These are phyloP conservation scores for Acephala macrosclerotiorum DNA, from an alignment of 2,329 filamentous ascomycete species.

Conservation along the genomic window DNA sequence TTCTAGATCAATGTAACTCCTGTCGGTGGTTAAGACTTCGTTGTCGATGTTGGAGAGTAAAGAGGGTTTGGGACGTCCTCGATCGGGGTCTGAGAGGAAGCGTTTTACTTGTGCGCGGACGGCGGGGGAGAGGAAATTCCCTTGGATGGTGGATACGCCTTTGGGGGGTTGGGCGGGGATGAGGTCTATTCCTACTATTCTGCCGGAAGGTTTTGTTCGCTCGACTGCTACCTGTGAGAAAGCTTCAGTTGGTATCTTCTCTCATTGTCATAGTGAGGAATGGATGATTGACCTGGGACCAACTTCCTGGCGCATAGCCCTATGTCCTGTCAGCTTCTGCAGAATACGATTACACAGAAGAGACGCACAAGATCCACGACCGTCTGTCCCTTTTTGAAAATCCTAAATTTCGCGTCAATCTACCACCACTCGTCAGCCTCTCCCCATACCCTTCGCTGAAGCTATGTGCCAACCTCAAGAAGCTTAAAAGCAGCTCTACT, in stretches of 20 bases:
- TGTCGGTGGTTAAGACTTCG: slow-evolving; percentile 47
- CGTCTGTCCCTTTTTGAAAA: slow-evolving; percentile 83
- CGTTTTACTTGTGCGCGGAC: slow-evolving; percentile 81
- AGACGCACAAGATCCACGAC: slow-evolving; percentile 84
- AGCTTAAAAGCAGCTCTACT: slow-evolving; percentile 95
- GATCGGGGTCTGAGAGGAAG: slow-evolving; percentile 72
- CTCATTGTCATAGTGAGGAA: not conserved
- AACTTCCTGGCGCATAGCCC: slow-evolving; percentile 80
- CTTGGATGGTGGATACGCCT: slow-evolving; percentile 94
- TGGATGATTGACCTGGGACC: slow-evolving; percentile 64
- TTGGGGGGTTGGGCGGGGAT: slow-evolving; percentile 90
- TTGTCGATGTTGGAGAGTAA: slow-evolving; percentile 19
- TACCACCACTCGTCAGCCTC: slow-evolving; percentile 45
- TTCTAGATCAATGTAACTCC: slow-evolving; percentile 73
- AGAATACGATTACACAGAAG: not conserved
- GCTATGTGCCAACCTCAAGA: slow-evolving; percentile 66
- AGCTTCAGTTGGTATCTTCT: slow-evolving; percentile 1
- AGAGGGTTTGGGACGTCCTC: slow-evolving; percentile 56
- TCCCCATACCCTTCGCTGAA: not conserved
- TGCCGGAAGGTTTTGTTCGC: slow-evolving; percentile 76
- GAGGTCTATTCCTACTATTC: slow-evolving; percentile 90
- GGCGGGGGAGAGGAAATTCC: slow-evolving; percentile 81
- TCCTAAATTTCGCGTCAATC: slow-evolving; percentile 82
- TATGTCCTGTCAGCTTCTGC: slow-evolving; percentile 42
- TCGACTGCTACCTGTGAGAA: slow-evolving; percentile 76